These are phyloP conservation scores for Leccinum pellstonianum DNA, from an alignment of 768 basidiomycete genomes.

Conservation along the genomic window DNA sequence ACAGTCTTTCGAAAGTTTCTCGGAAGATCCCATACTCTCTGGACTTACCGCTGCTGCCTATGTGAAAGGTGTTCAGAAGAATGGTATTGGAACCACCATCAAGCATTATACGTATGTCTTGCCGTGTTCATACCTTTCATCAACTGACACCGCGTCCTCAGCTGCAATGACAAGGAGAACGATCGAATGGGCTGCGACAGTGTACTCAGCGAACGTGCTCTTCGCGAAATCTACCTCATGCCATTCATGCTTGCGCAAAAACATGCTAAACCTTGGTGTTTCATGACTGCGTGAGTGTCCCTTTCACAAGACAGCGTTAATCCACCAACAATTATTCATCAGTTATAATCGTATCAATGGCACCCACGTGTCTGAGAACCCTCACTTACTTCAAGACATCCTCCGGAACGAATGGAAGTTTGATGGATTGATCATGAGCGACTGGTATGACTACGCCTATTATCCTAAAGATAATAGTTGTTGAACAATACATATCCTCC, in stretches of 20 bases:
- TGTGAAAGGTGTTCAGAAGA: slow-evolving; percentile 71
- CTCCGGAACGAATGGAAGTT: slow-evolving; percentile 75
- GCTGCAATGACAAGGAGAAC: slow-evolving; percentile 81
- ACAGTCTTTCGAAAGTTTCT: slow-evolving; percentile 75
- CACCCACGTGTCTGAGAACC: slow-evolving; percentile 66
- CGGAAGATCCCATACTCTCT: slow-evolving; percentile 74
- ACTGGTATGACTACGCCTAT: slow-evolving; percentile 51
- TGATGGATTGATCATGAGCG: slow-evolving; percentile 76
- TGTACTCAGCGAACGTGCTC: slow-evolving; percentile 47
- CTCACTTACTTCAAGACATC: slow-evolving; percentile 54
- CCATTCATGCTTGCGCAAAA: slow-evolving; percentile 62
- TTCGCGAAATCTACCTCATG: slow-evolving; percentile 60
- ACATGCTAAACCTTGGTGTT: slow-evolving; percentile 50
- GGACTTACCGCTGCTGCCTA: slow-evolving; percentile 71
- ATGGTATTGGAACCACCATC: slow-evolving; percentile 74
- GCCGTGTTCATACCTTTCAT: background rate
- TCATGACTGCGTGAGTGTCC: slow-evolving; percentile 59
- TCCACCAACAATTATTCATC: background rate
- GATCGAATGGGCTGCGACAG: slow-evolving; percentile 64
- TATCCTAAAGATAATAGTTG: background rate
- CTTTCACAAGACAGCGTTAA: background rate
- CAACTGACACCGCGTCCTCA: slow-evolving; percentile 19
- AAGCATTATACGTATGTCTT: slow-evolving; percentile 74
- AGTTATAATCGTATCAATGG: slow-evolving; percentile 81
- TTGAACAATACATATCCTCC: background rate